Percentiles rank a stretch among this genome's conserved stretches.
Evolutionary conservation across 2,329 filamentous ascomycete genomes (phyloP).

Genomic region (Colletotrichum sp.): DNA sequence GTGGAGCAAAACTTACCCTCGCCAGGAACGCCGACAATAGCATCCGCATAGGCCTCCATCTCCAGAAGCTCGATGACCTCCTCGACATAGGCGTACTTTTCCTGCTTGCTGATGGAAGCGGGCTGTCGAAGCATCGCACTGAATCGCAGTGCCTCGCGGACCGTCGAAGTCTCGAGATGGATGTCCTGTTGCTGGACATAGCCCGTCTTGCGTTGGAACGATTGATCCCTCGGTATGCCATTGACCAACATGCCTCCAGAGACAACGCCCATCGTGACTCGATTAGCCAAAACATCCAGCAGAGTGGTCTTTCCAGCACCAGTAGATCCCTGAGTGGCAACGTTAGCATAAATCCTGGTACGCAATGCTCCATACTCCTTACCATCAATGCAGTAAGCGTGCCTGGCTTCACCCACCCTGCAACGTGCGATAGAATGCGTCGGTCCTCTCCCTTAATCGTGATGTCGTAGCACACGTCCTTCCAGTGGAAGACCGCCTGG

Average conservation of each 20-base stretch:
- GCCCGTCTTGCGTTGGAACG: constrained; percentile 71
- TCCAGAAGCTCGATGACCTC: constrained; percentile 32
- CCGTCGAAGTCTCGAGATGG: constrained; percentile 30
- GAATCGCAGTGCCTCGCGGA: constrained; percentile 71
- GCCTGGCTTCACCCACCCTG: constrained; percentile 80
- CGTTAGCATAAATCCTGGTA: not conserved
- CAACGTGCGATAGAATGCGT: constrained; percentile 72
- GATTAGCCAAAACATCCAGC: constrained; percentile 65
- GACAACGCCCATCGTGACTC: constrained; percentile 72
- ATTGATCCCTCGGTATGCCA: constrained; percentile 65
- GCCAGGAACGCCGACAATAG: constrained; percentile 70
- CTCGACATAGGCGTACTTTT: constrained; percentile 31
- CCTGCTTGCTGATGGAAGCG: constrained; percentile 47
- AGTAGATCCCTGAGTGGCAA: constrained; percentile 54
- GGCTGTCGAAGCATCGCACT: constrained; percentile 73
- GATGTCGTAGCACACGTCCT: constrained; percentile 65
- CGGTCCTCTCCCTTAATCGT: constrained; percentile 70
- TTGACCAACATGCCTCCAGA: constrained; percentile 73
- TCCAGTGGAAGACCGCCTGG: constrained; percentile 73
- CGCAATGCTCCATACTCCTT: constrained; percentile 42
- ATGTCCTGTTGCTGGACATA: constrained; percentile 71
- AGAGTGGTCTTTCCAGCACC: constrained; percentile 72
- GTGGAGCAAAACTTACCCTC: constrained; percentile 71
- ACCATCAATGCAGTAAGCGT: constrained; percentile 76
- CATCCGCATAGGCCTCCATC: constrained; percentile 70